Percentiles rank a stretch among this genome's conserved stretches.
These are phyloP conservation scores for Aspergillus floridensis DNA, from an alignment of 2,329 filamentous ascomycete species.

Conservation along the genomic window DNA sequence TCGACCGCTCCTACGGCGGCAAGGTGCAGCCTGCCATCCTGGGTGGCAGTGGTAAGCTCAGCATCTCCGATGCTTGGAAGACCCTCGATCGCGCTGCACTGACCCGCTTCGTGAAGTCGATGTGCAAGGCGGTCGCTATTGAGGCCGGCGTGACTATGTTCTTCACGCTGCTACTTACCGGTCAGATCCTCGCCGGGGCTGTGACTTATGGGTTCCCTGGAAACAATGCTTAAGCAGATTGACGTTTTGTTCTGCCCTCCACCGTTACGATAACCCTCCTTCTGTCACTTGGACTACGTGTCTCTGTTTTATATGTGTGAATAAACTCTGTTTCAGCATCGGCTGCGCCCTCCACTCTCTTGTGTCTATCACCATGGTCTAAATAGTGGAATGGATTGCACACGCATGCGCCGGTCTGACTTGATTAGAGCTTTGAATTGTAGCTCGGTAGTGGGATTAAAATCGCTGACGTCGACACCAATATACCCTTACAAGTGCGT, in stretches of 20 bases:
- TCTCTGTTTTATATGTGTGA: background rate
- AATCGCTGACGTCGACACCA: too few relatives aligned
- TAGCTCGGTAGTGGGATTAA: too few relatives aligned
- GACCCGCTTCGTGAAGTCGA: slow-evolving; percentile 70
- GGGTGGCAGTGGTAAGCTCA: slow-evolving; percentile 68
- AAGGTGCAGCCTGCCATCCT: slow-evolving; percentile 71
- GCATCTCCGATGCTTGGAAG: slow-evolving; percentile 73
- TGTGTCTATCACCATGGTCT: background rate
- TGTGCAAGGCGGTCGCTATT: slow-evolving; percentile 67
- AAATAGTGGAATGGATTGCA: background rate
- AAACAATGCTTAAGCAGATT: background rate
- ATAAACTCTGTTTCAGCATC: background rate
- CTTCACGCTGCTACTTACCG: slow-evolving; percentile 8
- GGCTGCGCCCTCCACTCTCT: background rate
- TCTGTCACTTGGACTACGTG: background rate
- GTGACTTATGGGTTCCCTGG: slow-evolving; percentile 6
- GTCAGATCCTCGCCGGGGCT: slow-evolving; percentile 11
- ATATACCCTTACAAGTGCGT: too few relatives aligned
- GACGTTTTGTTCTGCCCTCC: background rate
- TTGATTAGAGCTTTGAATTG: too few relatives aligned
- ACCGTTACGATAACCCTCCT: background rate
- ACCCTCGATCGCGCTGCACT: slow-evolving; percentile 72
- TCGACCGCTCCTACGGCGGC: slow-evolving; percentile 82
- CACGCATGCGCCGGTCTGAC: background rate
- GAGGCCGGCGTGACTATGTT: slow-evolving; percentile 46